Evolutionary conservation across 2,329 filamentous ascomycete genomes (phyloP).

Genomic region (Alternaria infectoria): DNA sequence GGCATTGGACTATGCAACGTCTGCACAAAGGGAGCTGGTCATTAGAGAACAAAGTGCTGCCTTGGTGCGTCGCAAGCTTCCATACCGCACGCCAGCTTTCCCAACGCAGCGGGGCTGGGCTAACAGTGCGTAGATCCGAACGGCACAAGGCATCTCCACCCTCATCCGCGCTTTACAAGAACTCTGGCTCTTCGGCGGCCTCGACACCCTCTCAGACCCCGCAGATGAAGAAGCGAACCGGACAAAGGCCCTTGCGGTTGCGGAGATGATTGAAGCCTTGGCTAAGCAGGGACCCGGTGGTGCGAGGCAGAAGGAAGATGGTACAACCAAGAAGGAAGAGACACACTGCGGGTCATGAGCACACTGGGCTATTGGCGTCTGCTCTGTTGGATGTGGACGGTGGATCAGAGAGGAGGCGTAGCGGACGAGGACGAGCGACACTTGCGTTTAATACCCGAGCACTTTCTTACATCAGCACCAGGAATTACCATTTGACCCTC

Average conservation of each 20-base stretch:
- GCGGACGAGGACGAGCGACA: not conserved
- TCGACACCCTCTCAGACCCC: conserved; percentile 59
- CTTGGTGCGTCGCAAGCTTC: conserved; percentile 52
- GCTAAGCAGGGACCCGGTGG: conserved; percentile 21
- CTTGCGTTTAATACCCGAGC: not conserved
- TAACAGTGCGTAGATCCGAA: conserved; percentile 55
- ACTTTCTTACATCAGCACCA: not conserved
- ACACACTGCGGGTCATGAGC: not conserved
- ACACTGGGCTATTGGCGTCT: not conserved
- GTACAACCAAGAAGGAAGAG: conserved; percentile 1
- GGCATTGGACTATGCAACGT: conserved; percentile 60
- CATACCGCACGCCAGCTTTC: not conserved
- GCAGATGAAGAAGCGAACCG: conserved; percentile 33
- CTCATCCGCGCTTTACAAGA: conserved; percentile 69
- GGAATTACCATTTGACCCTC: not conserved
- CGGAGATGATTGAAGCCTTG: conserved; percentile 29
- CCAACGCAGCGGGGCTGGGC: not conserved
- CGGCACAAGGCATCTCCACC: conserved; percentile 66
- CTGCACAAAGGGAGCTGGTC: conserved; percentile 64
- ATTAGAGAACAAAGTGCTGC: conserved; percentile 65
- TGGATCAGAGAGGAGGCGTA: not conserved
- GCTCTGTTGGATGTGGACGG: not conserved
- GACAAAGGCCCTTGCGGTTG: conserved; percentile 26
- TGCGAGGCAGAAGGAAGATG: not conserved
- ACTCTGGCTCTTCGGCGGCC: conserved; percentile 69